Evolutionary conservation across 208 protist species (phyloP).

Genomic region (Vickermania ingenoplastis): DNA sequence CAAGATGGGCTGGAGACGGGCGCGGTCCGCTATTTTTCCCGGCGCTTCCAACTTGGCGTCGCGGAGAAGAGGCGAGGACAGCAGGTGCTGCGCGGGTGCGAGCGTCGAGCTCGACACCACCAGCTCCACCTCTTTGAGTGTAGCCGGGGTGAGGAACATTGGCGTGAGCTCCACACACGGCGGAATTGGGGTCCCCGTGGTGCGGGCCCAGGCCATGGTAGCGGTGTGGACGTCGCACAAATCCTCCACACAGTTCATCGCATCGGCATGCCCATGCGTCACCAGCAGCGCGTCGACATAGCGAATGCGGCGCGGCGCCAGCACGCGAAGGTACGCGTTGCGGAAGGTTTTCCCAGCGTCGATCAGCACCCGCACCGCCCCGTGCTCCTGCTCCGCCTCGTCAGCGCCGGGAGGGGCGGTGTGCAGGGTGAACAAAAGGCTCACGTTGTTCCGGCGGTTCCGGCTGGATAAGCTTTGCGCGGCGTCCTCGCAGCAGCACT

Average conservation of each 20-base stretch:
- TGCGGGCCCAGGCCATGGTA: not conserved
- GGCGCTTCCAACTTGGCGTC: not conserved
- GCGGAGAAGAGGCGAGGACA: not conserved
- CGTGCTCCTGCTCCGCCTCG: not conserved
- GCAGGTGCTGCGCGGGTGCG: not conserved
- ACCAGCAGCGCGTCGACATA: slow-evolving; percentile 38
- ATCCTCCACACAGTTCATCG: slow-evolving; percentile 31
- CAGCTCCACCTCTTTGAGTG: not conserved
- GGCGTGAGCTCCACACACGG: not conserved
- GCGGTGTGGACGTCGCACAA: not conserved
- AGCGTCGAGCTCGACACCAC: not conserved
- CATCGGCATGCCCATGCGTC: slow-evolving; percentile 49
- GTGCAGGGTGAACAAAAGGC: slow-evolving; percentile 22
- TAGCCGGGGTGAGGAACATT: not conserved
- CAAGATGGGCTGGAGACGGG: not conserved
- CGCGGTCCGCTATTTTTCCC: not conserved
- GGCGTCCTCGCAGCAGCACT: slow-evolving; percentile 10
- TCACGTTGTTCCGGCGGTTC: slow-evolving; percentile 39
- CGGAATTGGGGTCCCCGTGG: not conserved
- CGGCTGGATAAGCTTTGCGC: not conserved
- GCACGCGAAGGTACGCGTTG: slow-evolving; percentile 29
- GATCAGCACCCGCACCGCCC: slow-evolving; percentile 20
- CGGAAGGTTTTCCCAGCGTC: slow-evolving; percentile 49
- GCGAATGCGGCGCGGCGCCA: slow-evolving; percentile 13
- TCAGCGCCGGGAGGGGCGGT: not conserved